Base-by-base conservation (phyloP, 164 flowering plant genomes). In the Buxus sempervirens region DNA sequence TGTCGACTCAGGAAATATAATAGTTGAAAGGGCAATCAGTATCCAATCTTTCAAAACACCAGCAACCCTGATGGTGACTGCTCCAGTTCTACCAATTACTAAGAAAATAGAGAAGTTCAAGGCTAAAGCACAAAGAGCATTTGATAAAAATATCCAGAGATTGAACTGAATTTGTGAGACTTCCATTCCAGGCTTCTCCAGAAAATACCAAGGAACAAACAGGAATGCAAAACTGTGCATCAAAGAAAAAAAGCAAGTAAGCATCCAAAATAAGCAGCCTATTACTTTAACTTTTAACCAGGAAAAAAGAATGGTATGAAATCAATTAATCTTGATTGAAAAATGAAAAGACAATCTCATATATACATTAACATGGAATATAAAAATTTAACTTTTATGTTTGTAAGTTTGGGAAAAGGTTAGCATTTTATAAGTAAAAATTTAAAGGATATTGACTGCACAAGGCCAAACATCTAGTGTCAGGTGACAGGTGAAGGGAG, bases 11-110 rank as follows among this genome's bases (percentile, higher is more conserved):
- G 97, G 98, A 78, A 95, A 95, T 70, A 95, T 78, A 65, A 95
- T 84, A 21, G 98, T 91, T 68, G 98, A 95, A 71, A 95, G 96
- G 67, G 98, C 93, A 63, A 95, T 95, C 53, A 95, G 80, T 74
- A 95, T 90, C 98, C 98, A 92, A 71, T 95, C 98, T 77, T 95
- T 95, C 57, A 95, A 68, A 72, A 95, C 98, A 66, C 98, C 98
- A 75, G 98, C 98, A 68, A 95, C 96, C 55, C 98, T 84, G 70
- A 91, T 83, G 65, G 98, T 95, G 58, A 95, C 96, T 45, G 98
- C 98, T 67, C 97, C 92, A 64, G 98, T 91, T 88, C 97, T 86
- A 70, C 98, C 98, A 80, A 95, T 86, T 28, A 86, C 97, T 69
- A 90, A 78, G 84, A 94, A 91, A 69, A 90, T 94, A 41, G 98